A percentile compares a stretch with the other conserved stretches of the same genome.
These are phyloP conservation scores for Zasmidium angulare DNA, from an alignment of 2,329 filamentous ascomycete species.

Conservation along the genomic window DNA sequence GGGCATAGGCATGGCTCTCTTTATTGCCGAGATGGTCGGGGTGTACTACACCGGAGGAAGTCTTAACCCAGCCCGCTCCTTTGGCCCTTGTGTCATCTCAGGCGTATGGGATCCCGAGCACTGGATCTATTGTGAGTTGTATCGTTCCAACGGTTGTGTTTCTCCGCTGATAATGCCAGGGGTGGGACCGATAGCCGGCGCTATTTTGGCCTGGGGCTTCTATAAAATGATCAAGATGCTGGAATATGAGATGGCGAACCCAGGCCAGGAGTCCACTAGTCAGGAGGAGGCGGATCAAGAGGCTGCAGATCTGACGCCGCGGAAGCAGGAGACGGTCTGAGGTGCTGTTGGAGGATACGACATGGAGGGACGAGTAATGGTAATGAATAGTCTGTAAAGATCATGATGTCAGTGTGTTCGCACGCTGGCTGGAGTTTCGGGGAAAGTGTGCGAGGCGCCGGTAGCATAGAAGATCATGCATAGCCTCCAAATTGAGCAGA, in stretches of 20 bases:
- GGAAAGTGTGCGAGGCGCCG: not conserved
- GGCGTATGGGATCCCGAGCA: constrained; percentile 25
- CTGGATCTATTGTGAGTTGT: constrained; percentile 26
- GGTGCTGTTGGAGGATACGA: not conserved
- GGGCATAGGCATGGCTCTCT: constrained; percentile 51
- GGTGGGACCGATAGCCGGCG: constrained; percentile 33
- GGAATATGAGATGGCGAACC: constrained; percentile 37
- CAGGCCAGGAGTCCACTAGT: constrained; percentile 23
- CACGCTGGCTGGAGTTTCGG: not conserved
- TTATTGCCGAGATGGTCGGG: constrained; percentile 46
- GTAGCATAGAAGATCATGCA: not conserved
- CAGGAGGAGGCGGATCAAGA: constrained; percentile 22
- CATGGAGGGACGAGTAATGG: not conserved
- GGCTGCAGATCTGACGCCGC: constrained; percentile 22
- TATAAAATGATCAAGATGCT: constrained; percentile 36
- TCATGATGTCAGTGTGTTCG: not conserved
- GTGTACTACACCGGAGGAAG: constrained; percentile 40
- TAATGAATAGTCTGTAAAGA: constrained; percentile 2
- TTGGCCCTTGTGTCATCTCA: constrained; percentile 32
- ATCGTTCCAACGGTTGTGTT: not conserved
- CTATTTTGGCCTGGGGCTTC: constrained; percentile 34
- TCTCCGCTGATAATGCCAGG: constrained; percentile 11
- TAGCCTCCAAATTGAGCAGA: not conserved
- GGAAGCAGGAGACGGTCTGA: constrained; percentile 16
- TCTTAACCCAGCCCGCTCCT: constrained; percentile 38